Evolutionary conservation across 495 filamentous ascomycete genomes (phyloP).

Genomic region (Xylaria castorea): DNA sequence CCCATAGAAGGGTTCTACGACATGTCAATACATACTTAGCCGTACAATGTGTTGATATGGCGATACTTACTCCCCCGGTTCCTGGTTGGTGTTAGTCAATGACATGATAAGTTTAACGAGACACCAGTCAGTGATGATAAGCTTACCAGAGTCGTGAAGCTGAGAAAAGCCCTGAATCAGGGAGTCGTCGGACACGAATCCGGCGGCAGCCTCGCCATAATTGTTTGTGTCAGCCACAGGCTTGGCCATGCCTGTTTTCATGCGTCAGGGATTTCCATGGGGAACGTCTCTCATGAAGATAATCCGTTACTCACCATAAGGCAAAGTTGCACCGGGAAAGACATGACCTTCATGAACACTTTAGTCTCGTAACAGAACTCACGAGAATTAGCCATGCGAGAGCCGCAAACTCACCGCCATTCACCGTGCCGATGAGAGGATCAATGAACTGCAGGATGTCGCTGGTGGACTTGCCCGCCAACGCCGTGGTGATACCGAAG

Average conservation of each 20-base stretch:
- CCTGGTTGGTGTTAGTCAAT: conserved; percentile 38
- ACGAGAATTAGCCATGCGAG: not conserved
- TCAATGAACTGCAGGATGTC: conserved; percentile 54
- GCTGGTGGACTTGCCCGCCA: conserved; percentile 28
- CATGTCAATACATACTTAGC: conserved; percentile 38
- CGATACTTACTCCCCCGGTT: conserved; percentile 59
- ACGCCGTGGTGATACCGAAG: conserved; percentile 26
- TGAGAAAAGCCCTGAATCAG: conserved; percentile 61
- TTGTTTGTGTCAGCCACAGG: conserved; percentile 66
- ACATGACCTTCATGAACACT: conserved; percentile 59
- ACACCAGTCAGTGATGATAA: not conserved
- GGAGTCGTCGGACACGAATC: conserved; percentile 67
- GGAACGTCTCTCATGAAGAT: not conserved
- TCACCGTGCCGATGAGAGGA: conserved; percentile 66
- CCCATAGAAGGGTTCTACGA: conserved; percentile 65
- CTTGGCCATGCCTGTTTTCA: conserved; percentile 65
- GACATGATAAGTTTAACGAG: conserved; percentile 16
- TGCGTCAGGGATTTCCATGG: conserved; percentile 15
- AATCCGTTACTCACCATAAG: conserved; percentile 59
- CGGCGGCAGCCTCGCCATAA: conserved; percentile 67
- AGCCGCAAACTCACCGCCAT: conserved; percentile 55
- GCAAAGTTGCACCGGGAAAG: conserved; percentile 73
- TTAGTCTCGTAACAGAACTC: conserved; percentile 2
- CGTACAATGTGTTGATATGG: conserved; percentile 13
- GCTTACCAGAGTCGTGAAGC: conserved; percentile 69